Evolutionary conservation across 192 early-diverging fungal genomes (phyloP), one percentile per base, ranked within the genome.

Genomic region (Coemansia interrupta): DNA sequence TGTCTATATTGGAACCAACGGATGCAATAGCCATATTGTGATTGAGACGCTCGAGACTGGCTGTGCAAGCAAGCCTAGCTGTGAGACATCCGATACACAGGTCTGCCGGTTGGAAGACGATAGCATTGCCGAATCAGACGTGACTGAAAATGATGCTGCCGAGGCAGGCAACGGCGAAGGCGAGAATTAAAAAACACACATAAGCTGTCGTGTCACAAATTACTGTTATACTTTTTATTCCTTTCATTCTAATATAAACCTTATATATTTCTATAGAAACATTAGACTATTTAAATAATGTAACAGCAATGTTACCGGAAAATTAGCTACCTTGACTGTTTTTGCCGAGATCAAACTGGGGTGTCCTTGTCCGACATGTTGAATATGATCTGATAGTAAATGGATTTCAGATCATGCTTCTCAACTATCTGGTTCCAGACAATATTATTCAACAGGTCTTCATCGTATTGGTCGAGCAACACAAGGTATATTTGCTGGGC

Each of bases 1-100:
- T 26, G 52, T 54, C 52, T 63, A 53, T 0, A 43, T 63, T 6
- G 60, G 50, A 2, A 29, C 38, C 24, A 39, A 61, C 50, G 49
- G 60, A 38, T 44, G 41, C 50, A 52, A 53, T 22, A 62, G 60
- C 52, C 56, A 60, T 17, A 32, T 55, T 19, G 65, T 58, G n/a
- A 22, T 64, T 7, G 30, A 65, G 56, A 30, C 56, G 3, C 42
- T 54, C 38, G 63, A 64, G 55, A 29, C 44, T 17, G 15, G 46
- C 45, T 56, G 51, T 22, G 50, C 50, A 11, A 23, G 46, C 22
- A 42, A 42, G 14, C 4, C 12, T 42, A 13, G 17, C 41, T 6
- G 9, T 8, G 19, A 10, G 8, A 24, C 46, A 24, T 47, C 20
- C 22, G 46, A 20, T 4, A 47, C 46, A 19, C 20, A 23, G 3